These are phyloP conservation scores for Chlorella ohadii DNA, from an alignment of 139 green algal genomes.

Conservation along the genomic window DNA sequence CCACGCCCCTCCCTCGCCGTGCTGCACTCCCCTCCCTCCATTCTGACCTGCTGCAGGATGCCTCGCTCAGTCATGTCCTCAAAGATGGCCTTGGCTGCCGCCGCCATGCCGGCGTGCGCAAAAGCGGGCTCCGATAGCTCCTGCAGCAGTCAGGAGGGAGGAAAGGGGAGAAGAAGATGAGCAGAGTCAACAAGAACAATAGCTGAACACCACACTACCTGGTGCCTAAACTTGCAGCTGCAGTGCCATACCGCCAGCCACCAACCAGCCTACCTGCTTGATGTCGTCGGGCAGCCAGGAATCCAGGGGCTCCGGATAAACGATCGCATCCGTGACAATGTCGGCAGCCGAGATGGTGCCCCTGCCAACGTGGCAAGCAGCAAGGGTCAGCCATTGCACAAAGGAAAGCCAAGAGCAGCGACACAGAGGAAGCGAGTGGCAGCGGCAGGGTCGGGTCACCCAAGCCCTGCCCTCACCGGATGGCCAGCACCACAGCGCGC, in stretches of 20 bases:
- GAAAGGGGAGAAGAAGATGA: no score
- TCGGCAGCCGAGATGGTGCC: slow-evolving; percentile 40
- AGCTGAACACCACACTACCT: no score
- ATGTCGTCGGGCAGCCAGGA: slow-evolving; percentile 23
- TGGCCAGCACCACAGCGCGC: slow-evolving; percentile 41
- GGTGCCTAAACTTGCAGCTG: no score
- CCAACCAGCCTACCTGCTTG: not conserved
- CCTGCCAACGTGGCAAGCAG: not conserved
- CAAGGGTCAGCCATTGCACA: no score
- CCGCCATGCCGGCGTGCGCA: slow-evolving; percentile 57
- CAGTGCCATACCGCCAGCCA: no score
- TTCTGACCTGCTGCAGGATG: slow-evolving; percentile 37
- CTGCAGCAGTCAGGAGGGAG: not conserved
- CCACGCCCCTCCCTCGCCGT: no score
- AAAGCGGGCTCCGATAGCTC: slow-evolving; percentile 11
- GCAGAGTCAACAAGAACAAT: no score
- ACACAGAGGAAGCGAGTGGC: no score
- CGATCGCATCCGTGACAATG: slow-evolving; percentile 42
- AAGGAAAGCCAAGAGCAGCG: no score
- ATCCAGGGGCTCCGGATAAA: slow-evolving; percentile 28
- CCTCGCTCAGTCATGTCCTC: slow-evolving; percentile 53
- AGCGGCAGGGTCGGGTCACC: no score
- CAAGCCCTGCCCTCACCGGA: slow-evolving; percentile 10
- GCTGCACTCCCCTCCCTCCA: not conserved
- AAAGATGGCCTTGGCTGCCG: slow-evolving; percentile 52